Evolutionary conservation across 2,329 filamentous ascomycete genomes (phyloP), one percentile per base, ranked within the genome.

Genomic region (Talaromyces sp.): DNA sequence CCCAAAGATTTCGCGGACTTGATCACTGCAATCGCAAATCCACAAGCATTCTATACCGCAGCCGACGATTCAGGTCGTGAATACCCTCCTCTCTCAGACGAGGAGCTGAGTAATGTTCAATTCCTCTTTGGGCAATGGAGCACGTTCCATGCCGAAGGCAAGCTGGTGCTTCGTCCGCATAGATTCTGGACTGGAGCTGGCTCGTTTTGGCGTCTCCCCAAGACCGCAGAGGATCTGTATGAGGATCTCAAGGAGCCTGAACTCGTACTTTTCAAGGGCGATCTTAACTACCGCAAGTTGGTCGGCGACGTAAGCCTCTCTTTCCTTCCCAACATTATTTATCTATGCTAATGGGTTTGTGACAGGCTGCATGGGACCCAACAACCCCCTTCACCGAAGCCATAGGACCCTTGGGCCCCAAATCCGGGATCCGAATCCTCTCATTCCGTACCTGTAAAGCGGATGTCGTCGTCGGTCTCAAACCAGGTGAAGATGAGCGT

Each of bases 401-500:
- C 0, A 89, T 99, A 66, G 95, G 95, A 0, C 92, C 93, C 0
- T 81, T 99, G 60, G 94, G 94, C 0, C 87, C 87, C 0, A 87
- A 86, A 0, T 97, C 92, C 0, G 93, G 92, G 1, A 78, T 98
- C 64, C 93, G 96, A 66, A 85, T 94, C 3, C 83, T 99, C 33
- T 91, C 95, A 0, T 84, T 99, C 68, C 87, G 95, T 65, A 99
- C 95, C 0, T 97, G 94, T 83, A 99, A 99, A 81, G 94, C 94
- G 0, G 95, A 99, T 74, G 92, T 96, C 8, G 92, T 98, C 0
- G 95, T 97, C 31, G 94, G 93, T 0, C 82, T 99, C n/a, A 84
- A 88, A 14, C 78, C 87, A 9, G 93, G 94, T 7, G 86, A 90
- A 74, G 95, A 99, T 73, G 93, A 97, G 80, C 87, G 89, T 75